Base-by-base conservation (phyloP, 2,329 filamentous ascomycete species). In the Leptographium lundbergii region DNA sequence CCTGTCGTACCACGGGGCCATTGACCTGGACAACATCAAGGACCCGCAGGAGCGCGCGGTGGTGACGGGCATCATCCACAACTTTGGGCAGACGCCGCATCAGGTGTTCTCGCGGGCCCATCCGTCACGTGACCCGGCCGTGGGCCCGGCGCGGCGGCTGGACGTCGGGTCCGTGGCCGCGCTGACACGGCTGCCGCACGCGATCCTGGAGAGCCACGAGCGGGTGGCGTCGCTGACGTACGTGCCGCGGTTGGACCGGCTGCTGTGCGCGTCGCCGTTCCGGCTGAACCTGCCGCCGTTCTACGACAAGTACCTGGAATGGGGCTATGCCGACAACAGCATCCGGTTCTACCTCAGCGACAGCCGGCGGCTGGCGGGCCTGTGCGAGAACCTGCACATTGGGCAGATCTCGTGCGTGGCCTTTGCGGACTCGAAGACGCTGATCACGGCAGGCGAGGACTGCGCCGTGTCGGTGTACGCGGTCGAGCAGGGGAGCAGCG, bases 61-160 rank as follows among this genome's bases (percentile, higher is more conserved):
- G 6, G 92, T 91, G 0, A 96, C 96, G 58, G 90, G 90, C 39
- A 95, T 96, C 65, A 97, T 99, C 66, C 92, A 99, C 72, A 97
- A 97, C 66, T 99, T 99, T 71, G 94, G 94, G 0, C 94, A 99
- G 70, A 99, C 95, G 1, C 94, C 95, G 1, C 88, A 95, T 66
- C 95, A 99, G 70, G 87, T 97, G 19, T 99, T 97, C 70, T 81
- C 84, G 52, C 86, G 87, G 60, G 79, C 87, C 14, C 94, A 99
- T 70, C 85, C 88, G 4, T 74, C 81, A n/a, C 82, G 87, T 17
- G 91, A 95, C 64, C 81, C 88, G 59, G 73, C 80, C 5, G 76
- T 81, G 25, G 81, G 84, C 58, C 84, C 83, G 6, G 75, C 80
- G 3, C 83, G 82, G 59, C 81, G 89, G 59, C 76, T 99, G 0